Conservation (phyloP, 768 basidiomycete species). For the Tylopilus rubrobrunneus region DNA sequence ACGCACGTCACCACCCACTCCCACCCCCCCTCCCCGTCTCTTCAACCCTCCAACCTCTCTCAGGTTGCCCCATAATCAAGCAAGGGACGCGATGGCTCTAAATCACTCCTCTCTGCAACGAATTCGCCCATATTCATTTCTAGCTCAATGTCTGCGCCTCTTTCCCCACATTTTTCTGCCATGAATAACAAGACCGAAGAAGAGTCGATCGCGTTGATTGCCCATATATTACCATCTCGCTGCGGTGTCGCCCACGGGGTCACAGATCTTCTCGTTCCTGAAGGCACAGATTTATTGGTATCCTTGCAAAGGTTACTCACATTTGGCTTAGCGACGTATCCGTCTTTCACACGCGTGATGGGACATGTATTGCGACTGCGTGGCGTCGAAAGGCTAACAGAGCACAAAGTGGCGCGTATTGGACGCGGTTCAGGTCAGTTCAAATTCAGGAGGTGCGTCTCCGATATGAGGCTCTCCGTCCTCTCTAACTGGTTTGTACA, state of each 20-base stretch:
- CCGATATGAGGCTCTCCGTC: neutral
- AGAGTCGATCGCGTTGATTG: slow-evolving; percentile 19
- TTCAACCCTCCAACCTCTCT: neutral
- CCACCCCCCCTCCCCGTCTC: slow-evolving; percentile 13
- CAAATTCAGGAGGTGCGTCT: slow-evolving; percentile 19
- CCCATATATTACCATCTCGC: slow-evolving; percentile 45
- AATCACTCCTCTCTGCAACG: slow-evolving; percentile 43
- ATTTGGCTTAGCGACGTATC: slow-evolving; percentile 44
- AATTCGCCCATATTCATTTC: slow-evolving; percentile 42
- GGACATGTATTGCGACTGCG: slow-evolving; percentile 31
- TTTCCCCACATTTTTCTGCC: slow-evolving; percentile 26
- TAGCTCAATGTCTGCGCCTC: slow-evolving; percentile 34
- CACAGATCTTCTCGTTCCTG: slow-evolving; percentile 43
- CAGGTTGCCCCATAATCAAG: slow-evolving; percentile 13
- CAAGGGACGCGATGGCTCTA: slow-evolving; percentile 32
- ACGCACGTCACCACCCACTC: slow-evolving; percentile 14
- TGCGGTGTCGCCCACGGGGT: slow-evolving; percentile 39
- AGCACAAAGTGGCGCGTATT: slow-evolving; percentile 9
- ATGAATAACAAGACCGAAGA: slow-evolving; percentile 15
- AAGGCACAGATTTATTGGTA: slow-evolving; percentile 41
- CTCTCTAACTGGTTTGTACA: slow-evolving; percentile 4
- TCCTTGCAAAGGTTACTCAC: slow-evolving; percentile 38
- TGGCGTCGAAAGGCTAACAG: slow-evolving; percentile 8
- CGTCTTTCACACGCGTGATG: slow-evolving; percentile 52
- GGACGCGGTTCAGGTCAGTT: slow-evolving; percentile 21